phyloP scores from a whole-genome alignment of 176 grass and related monocot species.

The Areca catechu region DNA sequence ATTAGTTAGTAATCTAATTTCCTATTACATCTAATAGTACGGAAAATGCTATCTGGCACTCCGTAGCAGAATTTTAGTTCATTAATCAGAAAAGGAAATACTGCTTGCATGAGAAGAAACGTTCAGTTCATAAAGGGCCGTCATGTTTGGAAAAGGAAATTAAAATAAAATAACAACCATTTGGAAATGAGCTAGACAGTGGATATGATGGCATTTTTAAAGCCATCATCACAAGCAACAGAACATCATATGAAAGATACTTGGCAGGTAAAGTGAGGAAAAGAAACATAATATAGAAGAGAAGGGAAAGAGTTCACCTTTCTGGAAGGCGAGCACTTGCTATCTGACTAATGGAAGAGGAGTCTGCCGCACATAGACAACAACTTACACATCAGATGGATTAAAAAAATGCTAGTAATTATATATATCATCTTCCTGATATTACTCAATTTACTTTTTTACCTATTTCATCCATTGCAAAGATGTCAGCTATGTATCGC shows the following conservation, averaged over 20 bases:
- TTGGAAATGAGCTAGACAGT: too few relatives aligned
- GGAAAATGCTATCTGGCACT: too few relatives aligned
- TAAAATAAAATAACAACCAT: too few relatives aligned
- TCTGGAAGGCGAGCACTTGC: slow-evolving; percentile 85
- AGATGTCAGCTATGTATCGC: slow-evolving; percentile 75
- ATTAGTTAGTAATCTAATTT: too few relatives aligned
- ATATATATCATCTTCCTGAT: background rate
- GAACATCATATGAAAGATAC: background rate
- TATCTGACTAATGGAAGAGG: slow-evolving; percentile 64
- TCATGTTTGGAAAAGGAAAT: too few relatives aligned
- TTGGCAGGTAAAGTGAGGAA: background rate
- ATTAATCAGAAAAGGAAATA: too few relatives aligned
- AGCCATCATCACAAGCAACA: background rate
- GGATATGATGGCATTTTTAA: background rate
- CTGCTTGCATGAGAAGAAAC: too few relatives aligned
- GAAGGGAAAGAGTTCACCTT: slow-evolving; percentile 32
- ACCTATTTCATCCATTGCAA: slow-evolving; percentile 80
- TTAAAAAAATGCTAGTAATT: too few relatives aligned
- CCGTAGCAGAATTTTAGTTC: too few relatives aligned
- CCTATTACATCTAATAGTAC: too few relatives aligned
- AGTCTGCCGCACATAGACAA: slow-evolving; percentile 38
- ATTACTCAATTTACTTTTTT: slow-evolving; percentile 14
- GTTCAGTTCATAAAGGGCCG: too few relatives aligned
- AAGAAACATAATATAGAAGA: background rate
- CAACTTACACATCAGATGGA: background rate